Evolutionary conservation across 257 asterid species (phyloP).

Genomic region (Echites panduratus): DNA sequence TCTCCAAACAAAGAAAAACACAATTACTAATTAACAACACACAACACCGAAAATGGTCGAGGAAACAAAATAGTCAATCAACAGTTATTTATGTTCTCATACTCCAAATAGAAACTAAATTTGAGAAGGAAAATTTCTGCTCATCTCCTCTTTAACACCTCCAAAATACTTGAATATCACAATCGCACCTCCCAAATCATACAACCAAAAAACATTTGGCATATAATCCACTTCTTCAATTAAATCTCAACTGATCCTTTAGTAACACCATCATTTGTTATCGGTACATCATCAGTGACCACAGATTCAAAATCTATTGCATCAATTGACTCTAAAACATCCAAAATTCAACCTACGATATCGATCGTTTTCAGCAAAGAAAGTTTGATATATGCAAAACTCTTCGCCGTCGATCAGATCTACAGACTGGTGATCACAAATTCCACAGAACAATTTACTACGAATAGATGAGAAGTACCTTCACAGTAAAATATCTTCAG

Average conservation of each 20-base stretch:
- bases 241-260: slow-evolving; percentile 1
- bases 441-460: not conserved
- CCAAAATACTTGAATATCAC: not conserved
- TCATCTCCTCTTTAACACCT: not conserved
- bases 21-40: not conserved
- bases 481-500: slow-evolving; percentile 10
- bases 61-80: not conserved
- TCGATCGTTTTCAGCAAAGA: slow-evolving; percentile 3
- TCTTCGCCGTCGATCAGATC: slow-evolving; percentile 8
- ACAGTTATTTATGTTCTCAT: not conserved
- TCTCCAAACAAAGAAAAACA: not conserved
- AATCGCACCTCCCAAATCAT: not conserved
- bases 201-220: too few relatives aligned
- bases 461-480: slow-evolving; percentile 19
- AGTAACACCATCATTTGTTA: not conserved
- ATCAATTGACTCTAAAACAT: slow-evolving; percentile 8
- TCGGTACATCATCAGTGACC: not conserved
- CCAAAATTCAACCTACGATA: not conserved
- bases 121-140: not conserved
- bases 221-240: not conserved
- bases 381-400: not conserved
- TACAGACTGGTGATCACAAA: not conserved
- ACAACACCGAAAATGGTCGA: not conserved
- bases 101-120: not conserved
- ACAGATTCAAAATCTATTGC: not conserved